These are phyloP conservation scores for Vinca major DNA, from an alignment of 305 asterid species.

Conservation along the genomic window DNA sequence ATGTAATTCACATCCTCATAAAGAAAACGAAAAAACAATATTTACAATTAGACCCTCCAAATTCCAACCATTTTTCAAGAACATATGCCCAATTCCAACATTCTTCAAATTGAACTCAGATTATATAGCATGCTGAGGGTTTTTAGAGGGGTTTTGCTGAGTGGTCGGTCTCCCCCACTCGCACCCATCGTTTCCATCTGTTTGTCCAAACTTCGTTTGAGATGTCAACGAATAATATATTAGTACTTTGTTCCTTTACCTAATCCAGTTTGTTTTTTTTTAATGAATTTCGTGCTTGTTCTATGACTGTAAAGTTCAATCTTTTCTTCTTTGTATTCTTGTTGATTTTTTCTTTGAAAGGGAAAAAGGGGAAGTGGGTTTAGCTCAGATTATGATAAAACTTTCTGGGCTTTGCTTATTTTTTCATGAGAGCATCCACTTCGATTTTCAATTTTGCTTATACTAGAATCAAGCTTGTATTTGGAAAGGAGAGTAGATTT, in stretches of 20 bases:
- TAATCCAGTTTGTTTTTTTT: not conserved
- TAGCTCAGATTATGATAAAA: not conserved
- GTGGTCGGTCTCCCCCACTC: not conserved
- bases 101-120: no score
- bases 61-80: no score
- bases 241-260: not conserved
- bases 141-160: not conserved
- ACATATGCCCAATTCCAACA: no score
- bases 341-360: not conserved
- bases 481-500: not conserved
- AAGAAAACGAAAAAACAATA: no score
- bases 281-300: not conserved
- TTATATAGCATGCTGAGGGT: not conserved
- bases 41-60: no score
- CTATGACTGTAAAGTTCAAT: not conserved
- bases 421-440: conserved; percentile 13
- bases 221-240: not conserved
- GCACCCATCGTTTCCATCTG: not conserved
- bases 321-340: not conserved
- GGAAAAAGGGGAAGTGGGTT: not conserved
- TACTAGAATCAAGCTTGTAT: conserved; percentile 4
- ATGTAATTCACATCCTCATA: no score
- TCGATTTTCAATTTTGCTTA: conserved; percentile 7
- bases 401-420: not conserved
- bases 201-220: not conserved